A percentile compares a stretch with the other conserved stretches of the same genome.
Evolutionary conservation across 2,329 filamentous ascomycete species (phyloP).

Genomic region (Aspergillus sp.): DNA sequence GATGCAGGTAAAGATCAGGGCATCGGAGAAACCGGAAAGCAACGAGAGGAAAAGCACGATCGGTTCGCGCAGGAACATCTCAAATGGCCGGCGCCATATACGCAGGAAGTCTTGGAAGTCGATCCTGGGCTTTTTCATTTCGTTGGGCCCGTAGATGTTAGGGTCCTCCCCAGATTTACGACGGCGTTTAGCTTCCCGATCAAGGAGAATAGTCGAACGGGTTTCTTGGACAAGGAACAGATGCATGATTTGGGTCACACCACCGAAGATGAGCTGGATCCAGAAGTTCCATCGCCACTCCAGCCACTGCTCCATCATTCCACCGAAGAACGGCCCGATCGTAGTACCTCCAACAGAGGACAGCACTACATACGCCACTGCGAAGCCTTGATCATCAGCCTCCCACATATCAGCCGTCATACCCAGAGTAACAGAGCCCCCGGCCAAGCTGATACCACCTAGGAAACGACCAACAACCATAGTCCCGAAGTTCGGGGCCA

Average conservation of each 20-base stretch:
- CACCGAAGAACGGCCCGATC: conserved; percentile 55
- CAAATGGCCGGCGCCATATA: conserved; percentile 66
- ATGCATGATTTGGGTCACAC: conserved; percentile 50
- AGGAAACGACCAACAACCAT: conserved; percentile 67
- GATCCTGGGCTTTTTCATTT: conserved; percentile 50
- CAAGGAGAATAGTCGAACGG: conserved; percentile 56
- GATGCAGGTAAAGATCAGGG: conserved; percentile 76
- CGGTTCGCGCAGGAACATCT: conserved; percentile 72
- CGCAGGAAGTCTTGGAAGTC: conserved; percentile 36
- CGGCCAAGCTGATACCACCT: conserved; percentile 69
- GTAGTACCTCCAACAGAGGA: conserved; percentile 76
- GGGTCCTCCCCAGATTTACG: conserved; percentile 52
- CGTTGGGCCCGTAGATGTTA: conserved; percentile 67
- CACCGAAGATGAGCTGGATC: conserved; percentile 61
- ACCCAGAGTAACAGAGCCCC: conserved; percentile 70
- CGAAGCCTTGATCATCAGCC: conserved; percentile 68
- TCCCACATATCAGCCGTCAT: conserved; percentile 77
- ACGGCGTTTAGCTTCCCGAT: conserved; percentile 57
- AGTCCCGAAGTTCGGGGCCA: conserved; percentile 70
- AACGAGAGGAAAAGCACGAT: conserved; percentile 71
- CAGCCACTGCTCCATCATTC: conserved; percentile 55
- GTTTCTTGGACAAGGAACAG: conserved; percentile 64
- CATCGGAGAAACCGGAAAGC: conserved; percentile 70
- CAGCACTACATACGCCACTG: conserved; percentile 73
- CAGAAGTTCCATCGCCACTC: conserved; percentile 63